Conservation (phyloP, 2,329 filamentous ascomycete species). For the Fusarium avenaceum region DNA sequence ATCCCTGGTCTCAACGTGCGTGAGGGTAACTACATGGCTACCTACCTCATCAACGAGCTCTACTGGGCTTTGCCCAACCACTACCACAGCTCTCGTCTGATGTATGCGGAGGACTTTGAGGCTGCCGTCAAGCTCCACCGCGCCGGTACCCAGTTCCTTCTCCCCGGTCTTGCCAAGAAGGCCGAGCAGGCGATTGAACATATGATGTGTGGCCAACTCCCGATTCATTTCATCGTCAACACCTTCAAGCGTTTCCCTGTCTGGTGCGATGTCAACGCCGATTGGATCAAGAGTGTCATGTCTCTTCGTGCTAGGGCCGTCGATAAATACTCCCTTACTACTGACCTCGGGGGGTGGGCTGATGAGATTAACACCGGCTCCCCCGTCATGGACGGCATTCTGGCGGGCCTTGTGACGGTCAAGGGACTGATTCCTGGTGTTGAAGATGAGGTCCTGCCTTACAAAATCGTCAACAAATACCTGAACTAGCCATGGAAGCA, state of each 20-base stretch:
- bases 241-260: neutral
- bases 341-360: neutral
- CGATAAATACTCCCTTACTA: neutral
- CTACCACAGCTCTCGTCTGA: neutral
- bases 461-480: too few relatives aligned
- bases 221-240: neutral
- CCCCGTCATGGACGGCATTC: neutral
- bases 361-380: accelerated
- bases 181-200: accelerated
- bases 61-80: neutral
- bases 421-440: neutral
- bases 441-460: neutral
- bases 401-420: neutral
- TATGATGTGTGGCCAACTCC: neutral
- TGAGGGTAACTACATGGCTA: neutral
- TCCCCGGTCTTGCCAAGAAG: neutral
- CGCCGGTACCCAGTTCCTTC: neutral
- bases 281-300: neutral
- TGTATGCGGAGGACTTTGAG: neutral
- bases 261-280: neutral
- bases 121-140: neutral
- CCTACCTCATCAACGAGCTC: neutral
- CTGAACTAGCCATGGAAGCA: too few relatives aligned
- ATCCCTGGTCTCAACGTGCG: neutral
- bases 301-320: neutral